phyloP scores from a whole-genome alignment of 164 flowering plant genomes.

The Tetracentron sinense region DNA sequence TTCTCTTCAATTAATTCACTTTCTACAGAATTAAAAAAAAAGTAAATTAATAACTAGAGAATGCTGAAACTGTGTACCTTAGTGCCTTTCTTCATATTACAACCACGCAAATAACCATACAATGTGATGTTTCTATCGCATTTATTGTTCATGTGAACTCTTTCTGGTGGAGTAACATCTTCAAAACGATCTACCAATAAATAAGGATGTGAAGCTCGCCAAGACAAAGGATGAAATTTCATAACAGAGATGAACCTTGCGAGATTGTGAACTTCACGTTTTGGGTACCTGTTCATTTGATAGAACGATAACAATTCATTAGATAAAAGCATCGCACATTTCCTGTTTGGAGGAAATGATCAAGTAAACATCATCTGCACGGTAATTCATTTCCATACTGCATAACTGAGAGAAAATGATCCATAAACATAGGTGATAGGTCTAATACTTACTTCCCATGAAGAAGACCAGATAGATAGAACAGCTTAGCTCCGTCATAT shows the following conservation, averaged over 20 bases:
- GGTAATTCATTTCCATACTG: neutral
- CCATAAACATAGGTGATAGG: neutral
- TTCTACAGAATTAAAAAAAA: neutral
- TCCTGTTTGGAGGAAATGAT: neutral
- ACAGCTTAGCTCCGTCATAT: constrained; percentile 89
- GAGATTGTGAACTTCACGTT: constrained; percentile 92
- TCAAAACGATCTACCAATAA: constrained; percentile 91
- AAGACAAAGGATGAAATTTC: constrained; percentile 83
- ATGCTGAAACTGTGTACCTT: constrained; percentile 47
- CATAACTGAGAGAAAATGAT: neutral
- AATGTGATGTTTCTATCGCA: constrained; percentile 87
- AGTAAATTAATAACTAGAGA: neutral
- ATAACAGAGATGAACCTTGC: constrained; percentile 92
- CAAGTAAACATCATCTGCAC: neutral
- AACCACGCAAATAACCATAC: constrained; percentile 93
- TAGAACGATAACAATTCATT: constrained; percentile 8
- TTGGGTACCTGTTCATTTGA: constrained; percentile 54
- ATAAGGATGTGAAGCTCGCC: constrained; percentile 91
- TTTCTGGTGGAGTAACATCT: constrained; percentile 91
- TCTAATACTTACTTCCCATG: constrained; percentile 84
- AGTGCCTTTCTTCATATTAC: constrained; percentile 81
- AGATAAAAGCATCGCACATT: neutral
- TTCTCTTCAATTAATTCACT: neutral
- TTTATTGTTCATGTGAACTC: constrained; percentile 51
- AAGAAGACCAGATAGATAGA: constrained; percentile 91